A percentile compares a stretch with the other conserved stretches of the same genome.
These are phyloP conservation scores for Cladosporium sp. DNA, from an alignment of 2,329 filamentous ascomycete species.

Conservation along the genomic window DNA sequence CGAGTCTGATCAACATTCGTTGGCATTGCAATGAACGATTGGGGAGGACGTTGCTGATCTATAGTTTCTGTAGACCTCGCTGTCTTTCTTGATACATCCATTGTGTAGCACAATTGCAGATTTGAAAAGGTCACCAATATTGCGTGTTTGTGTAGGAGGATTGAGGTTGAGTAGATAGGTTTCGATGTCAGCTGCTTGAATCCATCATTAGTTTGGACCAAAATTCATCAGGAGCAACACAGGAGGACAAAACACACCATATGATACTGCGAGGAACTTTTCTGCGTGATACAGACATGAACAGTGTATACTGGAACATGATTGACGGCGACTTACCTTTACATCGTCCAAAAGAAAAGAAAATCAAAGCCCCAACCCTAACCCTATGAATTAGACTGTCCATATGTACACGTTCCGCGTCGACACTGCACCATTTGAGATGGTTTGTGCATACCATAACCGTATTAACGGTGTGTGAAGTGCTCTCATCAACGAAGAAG, in stretches of 20 bases:
- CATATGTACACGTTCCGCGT: neutral
- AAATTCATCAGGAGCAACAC: neutral
- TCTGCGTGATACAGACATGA: neutral
- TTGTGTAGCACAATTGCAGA: neutral
- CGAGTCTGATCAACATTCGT: neutral
- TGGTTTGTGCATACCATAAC: neutral
- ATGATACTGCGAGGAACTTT: neutral
- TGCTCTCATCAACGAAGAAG: neutral
- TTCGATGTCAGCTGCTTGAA: neutral
- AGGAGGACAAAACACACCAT: neutral
- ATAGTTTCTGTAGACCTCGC: neutral
- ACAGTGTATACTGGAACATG: fast-evolving
- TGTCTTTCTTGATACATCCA: neutral
- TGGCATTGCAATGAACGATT: neutral
- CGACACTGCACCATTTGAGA: neutral
- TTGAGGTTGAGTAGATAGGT: no score
- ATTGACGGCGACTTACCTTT: neutral
- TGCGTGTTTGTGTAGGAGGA: no score
- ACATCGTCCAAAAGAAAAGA: no score
- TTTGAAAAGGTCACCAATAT: no score
- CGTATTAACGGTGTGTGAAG: neutral
- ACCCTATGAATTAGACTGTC: no score
- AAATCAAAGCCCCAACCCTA: no score
- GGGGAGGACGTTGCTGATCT: neutral
- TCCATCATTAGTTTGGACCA: neutral